Percentiles rank a stretch among this genome's conserved stretches.
phyloP scores from a whole-genome alignment of 192 early-diverging fungal species.

The Phlyctochytrium bullatum region DNA sequence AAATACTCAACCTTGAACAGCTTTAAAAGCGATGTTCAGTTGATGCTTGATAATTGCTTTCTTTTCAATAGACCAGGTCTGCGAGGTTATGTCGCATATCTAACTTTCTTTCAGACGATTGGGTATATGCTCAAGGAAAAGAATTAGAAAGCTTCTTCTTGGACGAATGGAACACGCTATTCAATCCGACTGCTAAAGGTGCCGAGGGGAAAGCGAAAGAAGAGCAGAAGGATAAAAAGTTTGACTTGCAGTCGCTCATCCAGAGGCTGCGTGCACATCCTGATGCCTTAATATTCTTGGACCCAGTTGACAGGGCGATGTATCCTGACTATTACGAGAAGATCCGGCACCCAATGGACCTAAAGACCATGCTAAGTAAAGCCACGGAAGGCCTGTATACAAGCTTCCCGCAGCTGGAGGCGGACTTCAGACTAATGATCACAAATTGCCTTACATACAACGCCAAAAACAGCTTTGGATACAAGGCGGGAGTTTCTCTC shows the following conservation, averaged over 20 bases:
- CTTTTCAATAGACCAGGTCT: slow-evolving; percentile 65
- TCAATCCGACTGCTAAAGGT: slow-evolving; percentile 15
- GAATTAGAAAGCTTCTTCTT: slow-evolving; percentile 24
- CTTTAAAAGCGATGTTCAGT: slow-evolving; percentile 63
- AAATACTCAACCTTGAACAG: slow-evolving; percentile 49
- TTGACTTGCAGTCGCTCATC: no score
- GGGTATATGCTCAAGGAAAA: slow-evolving; percentile 37
- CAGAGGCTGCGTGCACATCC: slow-evolving; percentile 19
- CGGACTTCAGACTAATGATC: slow-evolving; percentile 65
- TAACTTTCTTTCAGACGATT: slow-evolving; percentile 23
- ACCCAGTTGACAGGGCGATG: slow-evolving; percentile 44
- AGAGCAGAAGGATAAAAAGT: slow-evolving; percentile 4
- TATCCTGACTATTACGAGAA: slow-evolving; percentile 44
- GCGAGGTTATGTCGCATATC: background rate
- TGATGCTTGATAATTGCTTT: slow-evolving; percentile 72
- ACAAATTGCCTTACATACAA: slow-evolving; percentile 78
- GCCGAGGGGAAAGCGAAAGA: background rate
- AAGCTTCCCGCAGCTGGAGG: slow-evolving; percentile 52
- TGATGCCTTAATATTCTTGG: slow-evolving; percentile 40
- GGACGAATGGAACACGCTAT: slow-evolving; percentile 36
- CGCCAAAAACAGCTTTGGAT: slow-evolving; percentile 38
- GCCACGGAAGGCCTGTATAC: slow-evolving; percentile 47
- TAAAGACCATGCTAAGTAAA: slow-evolving; percentile 66
- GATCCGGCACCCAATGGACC: slow-evolving; percentile 72
- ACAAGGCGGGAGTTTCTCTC: slow-evolving; percentile 26